Percentiles rank a stretch among this genome's conserved stretches.
phyloP scores from a whole-genome alignment of 176 grass and related monocot genomes.

The Paspalum notatum region DNA sequence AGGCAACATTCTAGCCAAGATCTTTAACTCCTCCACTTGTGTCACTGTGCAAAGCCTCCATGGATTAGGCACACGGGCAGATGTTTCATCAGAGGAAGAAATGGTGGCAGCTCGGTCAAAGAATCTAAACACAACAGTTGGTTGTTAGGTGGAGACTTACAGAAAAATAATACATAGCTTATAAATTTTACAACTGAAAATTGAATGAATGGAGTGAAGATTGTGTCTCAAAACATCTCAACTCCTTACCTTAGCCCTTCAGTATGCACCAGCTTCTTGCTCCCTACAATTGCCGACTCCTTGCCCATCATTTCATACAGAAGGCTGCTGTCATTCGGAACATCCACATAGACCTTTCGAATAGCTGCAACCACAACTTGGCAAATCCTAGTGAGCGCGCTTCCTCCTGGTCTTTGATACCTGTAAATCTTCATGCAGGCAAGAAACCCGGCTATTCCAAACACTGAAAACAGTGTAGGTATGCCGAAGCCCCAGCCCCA shows the following conservation, averaged over 20 bases:
- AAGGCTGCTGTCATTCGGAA: slow-evolving; percentile 35
- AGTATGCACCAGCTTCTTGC: slow-evolving; percentile 32
- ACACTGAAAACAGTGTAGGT: slow-evolving; percentile 37
- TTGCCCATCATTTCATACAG: slow-evolving; percentile 33
- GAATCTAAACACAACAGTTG: slow-evolving; percentile 33
- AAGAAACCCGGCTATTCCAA: slow-evolving; percentile 40
- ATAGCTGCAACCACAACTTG: slow-evolving; percentile 52
- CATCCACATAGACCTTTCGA: slow-evolving; percentile 25
- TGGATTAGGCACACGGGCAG: not conserved
- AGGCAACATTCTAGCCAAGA: slow-evolving; percentile 29
- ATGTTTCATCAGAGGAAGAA: not conserved
- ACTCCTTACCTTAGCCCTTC: slow-evolving; percentile 8
- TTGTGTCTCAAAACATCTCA: not conserved
- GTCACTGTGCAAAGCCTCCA: slow-evolving; percentile 56
- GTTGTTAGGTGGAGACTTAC: not conserved
- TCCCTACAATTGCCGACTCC: slow-evolving; percentile 17
- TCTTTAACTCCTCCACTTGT: slow-evolving; percentile 69
- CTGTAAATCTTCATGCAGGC: slow-evolving; percentile 34
- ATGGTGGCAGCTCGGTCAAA: slow-evolving; percentile 59
- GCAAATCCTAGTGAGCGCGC: slow-evolving; percentile 44
- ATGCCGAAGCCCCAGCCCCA: slow-evolving; percentile 53
- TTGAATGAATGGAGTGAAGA: not conserved
- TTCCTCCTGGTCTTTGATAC: slow-evolving; percentile 30
- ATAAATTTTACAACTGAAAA: not conserved
- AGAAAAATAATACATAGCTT: not conserved